Evolutionary conservation across 176 grass and related monocot genomes (phyloP), one percentile per base, ranked within the genome.

Genomic region (Triticum timopheevii): DNA sequence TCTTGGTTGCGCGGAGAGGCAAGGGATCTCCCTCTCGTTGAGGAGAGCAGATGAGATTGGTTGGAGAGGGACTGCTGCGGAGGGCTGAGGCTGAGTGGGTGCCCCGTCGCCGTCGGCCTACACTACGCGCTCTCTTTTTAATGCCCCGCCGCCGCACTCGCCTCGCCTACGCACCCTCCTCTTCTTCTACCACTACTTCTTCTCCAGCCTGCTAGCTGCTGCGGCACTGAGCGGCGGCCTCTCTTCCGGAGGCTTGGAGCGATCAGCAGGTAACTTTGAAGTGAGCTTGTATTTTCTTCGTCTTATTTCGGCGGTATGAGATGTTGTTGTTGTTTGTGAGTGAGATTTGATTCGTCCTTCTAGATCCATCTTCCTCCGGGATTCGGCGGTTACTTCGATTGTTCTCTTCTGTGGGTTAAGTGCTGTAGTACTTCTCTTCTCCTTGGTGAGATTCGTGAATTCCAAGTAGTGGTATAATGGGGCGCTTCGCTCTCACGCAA

Each of bases 221-320:
- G n/a, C 62, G 31, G 16, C 72, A 65, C 88, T 64, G 64, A 76
- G 52, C 68, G 67, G 30, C 73, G 84, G 40, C 70, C 39, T 65
- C 8, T 7, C 78, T 20, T 12, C 5, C 36, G 8, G 20, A 16
- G 27, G 0, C 40, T 44, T 0, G 28, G 42, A 24, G 30, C 38
- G 34, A 73, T 83, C 84, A 90, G 58, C 84, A 90, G 89, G 89
- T 90, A 76, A 72, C 54, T 24, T 54, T 11, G 6, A 22, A 73
- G 47, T 50, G 2, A 52, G 49, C 49, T 52, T 6, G 3, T 27
- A 5, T 44, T n/a, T 2, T 49, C 36, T 5, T 3, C 23, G 1
- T 35, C 35, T 30, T 3, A 69, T 20, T 16, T 17, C 10, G 62
- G 7, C 22, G 7, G 28, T 33, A 11, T 10, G 31, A 22, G 65